Evolutionary conservation across 2,329 filamentous ascomycete genomes (phyloP).

Genomic region (Colletotrichum filicis): DNA sequence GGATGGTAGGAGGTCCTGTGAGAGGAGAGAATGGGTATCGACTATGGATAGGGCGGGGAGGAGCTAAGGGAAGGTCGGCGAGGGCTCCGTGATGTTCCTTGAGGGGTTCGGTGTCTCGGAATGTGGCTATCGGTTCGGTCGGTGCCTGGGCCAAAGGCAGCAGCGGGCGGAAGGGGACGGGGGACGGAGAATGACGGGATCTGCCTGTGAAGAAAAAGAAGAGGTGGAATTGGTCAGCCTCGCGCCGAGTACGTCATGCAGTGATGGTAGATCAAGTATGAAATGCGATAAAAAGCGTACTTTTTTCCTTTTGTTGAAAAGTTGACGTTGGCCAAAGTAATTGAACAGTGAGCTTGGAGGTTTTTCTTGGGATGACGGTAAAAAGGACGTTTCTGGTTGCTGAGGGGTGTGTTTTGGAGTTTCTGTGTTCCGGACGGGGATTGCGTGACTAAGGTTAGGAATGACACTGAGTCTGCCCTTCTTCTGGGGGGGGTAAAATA

Average conservation of each 20-base stretch:
- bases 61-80: neutral
- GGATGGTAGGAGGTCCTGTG: neutral
- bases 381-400: neutral
- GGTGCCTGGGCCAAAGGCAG: conserved; percentile 11
- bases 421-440: conserved; percentile 12
- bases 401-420: conserved; percentile 4
- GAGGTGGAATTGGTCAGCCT: conserved; percentile 25
- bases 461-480: conserved; percentile 17
- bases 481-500: conserved; percentile 9
- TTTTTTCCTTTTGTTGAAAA: neutral
- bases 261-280: neutral
- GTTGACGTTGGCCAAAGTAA: neutral
- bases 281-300: neutral
- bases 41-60: neutral
- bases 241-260: conserved; percentile 31
- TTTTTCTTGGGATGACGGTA: conserved; percentile 1
- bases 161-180: neutral
- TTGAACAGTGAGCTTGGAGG: neutral
- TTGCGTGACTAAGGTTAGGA: conserved; percentile 33
- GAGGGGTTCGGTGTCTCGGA: conserved; percentile 2
- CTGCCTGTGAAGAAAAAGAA: conserved; percentile 5
- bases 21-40: neutral
- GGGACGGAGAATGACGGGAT: conserved; percentile 30
- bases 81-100: neutral
- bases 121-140: conserved; percentile 22